phyloP scores from a whole-genome alignment of 2,329 filamentous ascomycete species.

The Lecanicillium sp. region DNA sequence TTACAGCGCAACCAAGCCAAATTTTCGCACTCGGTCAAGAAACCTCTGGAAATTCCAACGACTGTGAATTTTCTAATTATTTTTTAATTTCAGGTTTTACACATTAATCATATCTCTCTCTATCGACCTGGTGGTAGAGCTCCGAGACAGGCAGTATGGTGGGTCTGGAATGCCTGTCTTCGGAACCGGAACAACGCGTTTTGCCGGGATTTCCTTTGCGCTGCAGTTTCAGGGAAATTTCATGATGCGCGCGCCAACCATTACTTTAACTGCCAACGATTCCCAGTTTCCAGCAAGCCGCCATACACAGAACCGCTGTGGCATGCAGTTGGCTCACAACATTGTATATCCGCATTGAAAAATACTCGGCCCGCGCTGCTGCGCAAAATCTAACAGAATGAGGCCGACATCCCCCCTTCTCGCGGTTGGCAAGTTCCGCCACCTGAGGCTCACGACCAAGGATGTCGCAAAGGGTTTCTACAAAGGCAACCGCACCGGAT shows the following conservation, averaged over 20 bases:
- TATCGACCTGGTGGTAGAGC: too few relatives aligned
- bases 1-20: not conserved
- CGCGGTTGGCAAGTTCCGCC: conserved; percentile 60
- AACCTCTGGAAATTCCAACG: not conserved
- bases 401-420: conserved; percentile 59
- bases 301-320: too few relatives aligned
- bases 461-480: conserved; percentile 91
- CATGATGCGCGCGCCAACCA: conserved; percentile 1
- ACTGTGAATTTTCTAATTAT: too few relatives aligned
- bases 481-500: conserved; percentile 87
- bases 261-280: not conserved
- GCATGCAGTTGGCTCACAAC: too few relatives aligned
- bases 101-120: too few relatives aligned
- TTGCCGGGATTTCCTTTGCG: conserved; percentile 14
- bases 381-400: conserved; percentile 36
- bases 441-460: conserved; percentile 83
- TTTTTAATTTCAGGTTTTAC: too few relatives aligned
- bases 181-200: conserved; percentile 29
- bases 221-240: conserved; percentile 9
- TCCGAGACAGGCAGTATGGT: conserved; percentile 1
- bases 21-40: too few relatives aligned
- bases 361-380: not conserved
- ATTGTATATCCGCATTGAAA: too few relatives aligned
- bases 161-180: not conserved
- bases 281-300: not conserved